Percentiles rank a stretch among this genome's conserved stretches.
Evolutionary conservation across 2,329 filamentous ascomycete species (phyloP).

Genomic region (Colletotrichum sp.): DNA sequence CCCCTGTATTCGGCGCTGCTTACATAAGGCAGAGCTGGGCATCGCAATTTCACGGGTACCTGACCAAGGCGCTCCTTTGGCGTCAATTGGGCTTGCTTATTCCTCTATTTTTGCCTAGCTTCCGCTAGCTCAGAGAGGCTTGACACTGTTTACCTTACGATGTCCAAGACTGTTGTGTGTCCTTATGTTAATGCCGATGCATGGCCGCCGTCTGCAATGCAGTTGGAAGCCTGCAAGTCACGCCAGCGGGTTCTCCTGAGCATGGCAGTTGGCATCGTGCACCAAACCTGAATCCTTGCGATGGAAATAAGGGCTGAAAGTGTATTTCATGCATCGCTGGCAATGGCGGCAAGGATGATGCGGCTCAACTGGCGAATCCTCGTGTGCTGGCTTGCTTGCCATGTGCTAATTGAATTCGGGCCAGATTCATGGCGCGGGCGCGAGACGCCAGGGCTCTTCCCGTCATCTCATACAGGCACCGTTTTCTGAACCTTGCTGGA

Average conservation of each 20-base stretch:
- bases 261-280: background rate
- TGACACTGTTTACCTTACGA: background rate
- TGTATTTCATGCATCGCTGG: constrained; percentile 10
- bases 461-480: constrained; percentile 19
- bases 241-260: background rate
- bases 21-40: background rate
- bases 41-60: constrained; percentile 10
- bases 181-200: background rate
- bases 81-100: background rate
- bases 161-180: background rate
- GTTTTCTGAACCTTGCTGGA: constrained; percentile 8
- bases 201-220: background rate
- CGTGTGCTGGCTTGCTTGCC: background rate
- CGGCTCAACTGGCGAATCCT: background rate
- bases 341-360: constrained; percentile 5
- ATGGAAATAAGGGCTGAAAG: background rate
- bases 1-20: background rate
- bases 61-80: constrained; percentile 5
- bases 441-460: constrained; percentile 16
- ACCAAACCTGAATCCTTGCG: background rate
- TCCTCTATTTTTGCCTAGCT: background rate
- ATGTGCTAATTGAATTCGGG: constrained; percentile 14
- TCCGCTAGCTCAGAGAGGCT: background rate
- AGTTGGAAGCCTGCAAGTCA: background rate
- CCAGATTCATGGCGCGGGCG: background rate